phyloP scores from a whole-genome alignment of 768 basidiomycete species.

The Crucibulum laeve region DNA sequence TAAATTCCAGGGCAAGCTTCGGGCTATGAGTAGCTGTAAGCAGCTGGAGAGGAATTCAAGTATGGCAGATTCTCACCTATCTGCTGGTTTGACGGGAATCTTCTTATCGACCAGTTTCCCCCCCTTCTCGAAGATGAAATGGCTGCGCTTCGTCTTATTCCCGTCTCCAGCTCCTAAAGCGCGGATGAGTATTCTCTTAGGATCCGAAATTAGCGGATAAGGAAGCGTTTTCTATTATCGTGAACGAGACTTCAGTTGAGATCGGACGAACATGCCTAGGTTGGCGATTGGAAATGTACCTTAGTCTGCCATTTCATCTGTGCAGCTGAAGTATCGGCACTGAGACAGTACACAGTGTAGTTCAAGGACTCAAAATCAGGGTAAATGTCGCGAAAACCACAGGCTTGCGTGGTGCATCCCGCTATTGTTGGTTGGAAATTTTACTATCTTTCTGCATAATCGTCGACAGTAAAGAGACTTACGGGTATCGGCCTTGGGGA shows the following conservation, averaged over 20 bases:
- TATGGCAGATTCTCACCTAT: slow-evolving; percentile 50
- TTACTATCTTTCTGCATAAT: background rate
- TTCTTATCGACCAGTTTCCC: slow-evolving; percentile 85
- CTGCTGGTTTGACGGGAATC: slow-evolving; percentile 80
- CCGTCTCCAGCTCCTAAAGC: slow-evolving; percentile 78
- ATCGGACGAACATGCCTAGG: background rate
- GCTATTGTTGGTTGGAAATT: slow-evolving; percentile 32
- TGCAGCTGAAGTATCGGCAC: slow-evolving; percentile 68
- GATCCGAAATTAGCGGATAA: slow-evolving; percentile 86
- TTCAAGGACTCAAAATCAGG: slow-evolving; percentile 65
- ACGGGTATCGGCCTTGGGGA: slow-evolving; percentile 87
- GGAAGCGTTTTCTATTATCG: slow-evolving; percentile 68
- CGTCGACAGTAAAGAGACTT: slow-evolving; percentile 17
- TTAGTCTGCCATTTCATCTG: slow-evolving; percentile 86
- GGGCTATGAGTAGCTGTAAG: slow-evolving; percentile 34
- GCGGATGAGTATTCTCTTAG: slow-evolving; percentile 72
- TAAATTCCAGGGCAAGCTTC: slow-evolving; percentile 60
- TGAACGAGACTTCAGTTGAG: background rate
- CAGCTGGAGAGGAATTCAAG: background rate
- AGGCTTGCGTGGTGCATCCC: slow-evolving; percentile 92
- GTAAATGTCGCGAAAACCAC: slow-evolving; percentile 83
- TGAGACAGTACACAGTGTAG: slow-evolving; percentile 82
- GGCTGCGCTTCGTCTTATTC: slow-evolving; percentile 85
- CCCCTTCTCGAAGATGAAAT: slow-evolving; percentile 91
- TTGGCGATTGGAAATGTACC: slow-evolving; percentile 33